Evolutionary conservation across 345 rosid species (phyloP).

Genomic region (Mallotus nudiflorus): DNA sequence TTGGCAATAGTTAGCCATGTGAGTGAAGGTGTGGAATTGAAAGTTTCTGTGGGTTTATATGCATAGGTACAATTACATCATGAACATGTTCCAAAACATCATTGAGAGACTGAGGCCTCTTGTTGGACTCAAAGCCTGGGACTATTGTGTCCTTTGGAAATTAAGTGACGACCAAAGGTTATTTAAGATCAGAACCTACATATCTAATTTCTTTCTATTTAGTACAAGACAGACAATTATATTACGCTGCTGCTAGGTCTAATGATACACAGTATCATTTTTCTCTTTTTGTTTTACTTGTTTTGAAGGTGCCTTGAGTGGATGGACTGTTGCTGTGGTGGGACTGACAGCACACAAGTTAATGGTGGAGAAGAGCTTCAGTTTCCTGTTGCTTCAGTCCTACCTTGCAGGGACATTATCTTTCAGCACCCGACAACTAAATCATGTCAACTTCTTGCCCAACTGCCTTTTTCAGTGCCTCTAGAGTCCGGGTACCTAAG

Average conservation of each 20-base stretch:
- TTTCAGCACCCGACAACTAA: slow-evolving; percentile 65
- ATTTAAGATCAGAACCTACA: not conserved
- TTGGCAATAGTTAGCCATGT: not conserved
- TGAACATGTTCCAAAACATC: slow-evolving; percentile 49
- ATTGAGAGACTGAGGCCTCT: slow-evolving; percentile 70
- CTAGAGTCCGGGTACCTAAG: slow-evolving; percentile 55
- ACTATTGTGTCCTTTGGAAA: slow-evolving; percentile 82
- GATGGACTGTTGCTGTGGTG: slow-evolving; percentile 85
- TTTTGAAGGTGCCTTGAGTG: slow-evolving; percentile 55
- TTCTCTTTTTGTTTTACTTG: not conserved
- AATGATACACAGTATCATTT: too few relatives aligned
- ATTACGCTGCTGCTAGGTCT: too few relatives aligned
- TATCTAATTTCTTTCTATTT: not conserved
- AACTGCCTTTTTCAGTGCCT: slow-evolving; percentile 63
- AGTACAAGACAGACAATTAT: too few relatives aligned
- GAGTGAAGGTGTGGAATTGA: not conserved
- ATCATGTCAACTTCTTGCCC: slow-evolving; percentile 71
- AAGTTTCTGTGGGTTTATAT: slow-evolving; percentile 1
- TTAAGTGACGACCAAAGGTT: slow-evolving; percentile 85
- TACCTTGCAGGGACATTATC: slow-evolving; percentile 63
- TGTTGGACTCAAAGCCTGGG: slow-evolving; percentile 73
- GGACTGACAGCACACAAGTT: slow-evolving; percentile 36
- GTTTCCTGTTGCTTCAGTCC: slow-evolving; percentile 38
- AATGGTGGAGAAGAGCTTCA: slow-evolving; percentile 50
- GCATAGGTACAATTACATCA: slow-evolving; percentile 24